Percentiles rank a stretch among this genome's conserved stretches.
Conservation (phyloP, 169 alveolate genomes). For the Cryptosporidium sp. region DNA sequence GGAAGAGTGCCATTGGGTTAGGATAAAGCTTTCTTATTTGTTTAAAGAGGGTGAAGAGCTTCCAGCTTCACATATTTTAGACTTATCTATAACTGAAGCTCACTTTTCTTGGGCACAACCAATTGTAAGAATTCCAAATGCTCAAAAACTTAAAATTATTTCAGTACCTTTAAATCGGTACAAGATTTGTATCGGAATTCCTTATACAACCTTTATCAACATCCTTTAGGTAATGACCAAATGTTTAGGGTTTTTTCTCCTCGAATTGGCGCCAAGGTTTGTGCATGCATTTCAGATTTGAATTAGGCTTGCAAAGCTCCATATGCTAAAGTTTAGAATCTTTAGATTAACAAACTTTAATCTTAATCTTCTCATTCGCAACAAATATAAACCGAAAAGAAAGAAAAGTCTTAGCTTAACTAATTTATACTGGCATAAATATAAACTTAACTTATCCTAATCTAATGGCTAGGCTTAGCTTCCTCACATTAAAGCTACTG, state of each 20-base stretch:
- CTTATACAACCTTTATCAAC: background rate
- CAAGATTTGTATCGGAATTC: slow-evolving; percentile 37
- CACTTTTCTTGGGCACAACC: slow-evolving; percentile 51
- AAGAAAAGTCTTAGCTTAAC: too few relatives aligned
- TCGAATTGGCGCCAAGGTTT: background rate
- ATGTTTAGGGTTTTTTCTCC: background rate
- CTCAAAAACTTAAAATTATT: slow-evolving; percentile 5
- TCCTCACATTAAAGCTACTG: background rate
- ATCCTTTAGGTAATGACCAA: background rate
- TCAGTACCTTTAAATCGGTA: slow-evolving; percentile 21
- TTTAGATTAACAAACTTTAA: too few relatives aligned
- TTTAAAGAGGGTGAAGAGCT: slow-evolving; percentile 8
- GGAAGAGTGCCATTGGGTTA: slow-evolving; percentile 17
- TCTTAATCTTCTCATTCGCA: too few relatives aligned
- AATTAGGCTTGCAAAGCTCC: too few relatives aligned
- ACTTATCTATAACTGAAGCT: slow-evolving; percentile 8
- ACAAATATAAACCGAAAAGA: too few relatives aligned
- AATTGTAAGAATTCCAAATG: slow-evolving; percentile 25
- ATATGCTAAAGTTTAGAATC: background rate
- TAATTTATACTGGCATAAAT: too few relatives aligned
- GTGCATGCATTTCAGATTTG: background rate
- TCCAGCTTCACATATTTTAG: background rate
- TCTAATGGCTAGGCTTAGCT: background rate
- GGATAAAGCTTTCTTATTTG: slow-evolving; percentile 14
- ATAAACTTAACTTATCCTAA: background rate